Percentiles rank a stretch among this genome's conserved stretches.
Conservation (phyloP, 164 flowering plant genomes). For the Hamamelis virginiana region DNA sequence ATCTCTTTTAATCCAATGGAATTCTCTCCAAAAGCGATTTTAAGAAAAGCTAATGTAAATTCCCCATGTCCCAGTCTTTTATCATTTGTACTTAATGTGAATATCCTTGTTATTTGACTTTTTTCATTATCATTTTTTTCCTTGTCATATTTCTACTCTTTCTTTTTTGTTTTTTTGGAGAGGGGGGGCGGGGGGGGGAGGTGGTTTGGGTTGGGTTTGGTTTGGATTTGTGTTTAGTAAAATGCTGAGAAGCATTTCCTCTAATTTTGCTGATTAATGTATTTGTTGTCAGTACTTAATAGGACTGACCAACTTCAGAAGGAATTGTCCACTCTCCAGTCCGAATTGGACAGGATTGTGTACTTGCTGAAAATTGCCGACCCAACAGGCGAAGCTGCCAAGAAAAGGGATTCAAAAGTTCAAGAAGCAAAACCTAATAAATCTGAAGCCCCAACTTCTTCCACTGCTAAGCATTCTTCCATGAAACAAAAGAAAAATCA, state of each 20-base stretch:
- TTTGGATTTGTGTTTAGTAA: neutral
- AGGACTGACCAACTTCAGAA: slow-evolving; percentile 48
- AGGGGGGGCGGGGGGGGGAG: too few species aligned
- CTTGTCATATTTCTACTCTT: neutral
- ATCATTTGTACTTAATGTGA: neutral
- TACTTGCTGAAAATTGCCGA: slow-evolving; percentile 94
- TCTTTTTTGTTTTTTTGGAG: neutral
- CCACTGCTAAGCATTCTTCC: slow-evolving; percentile 25
- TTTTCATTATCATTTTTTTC: too few species aligned
- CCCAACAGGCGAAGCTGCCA: slow-evolving; percentile 86
- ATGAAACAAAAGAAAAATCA: slow-evolving; percentile 26
- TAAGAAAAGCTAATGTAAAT: too few species aligned
- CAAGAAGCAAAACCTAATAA: slow-evolving; percentile 30
- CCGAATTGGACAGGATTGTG: slow-evolving; percentile 76
- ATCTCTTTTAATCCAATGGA: too few species aligned
- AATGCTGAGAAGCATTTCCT: slow-evolving; percentile 7
- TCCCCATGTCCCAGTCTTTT: too few species aligned
- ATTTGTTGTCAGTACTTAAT: slow-evolving; percentile 55
- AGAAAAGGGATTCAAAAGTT: slow-evolving; percentile 49
- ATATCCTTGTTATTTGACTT: neutral
- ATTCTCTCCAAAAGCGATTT: too few species aligned
- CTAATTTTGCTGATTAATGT: slow-evolving; percentile 10
- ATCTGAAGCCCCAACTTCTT: slow-evolving; percentile 21
- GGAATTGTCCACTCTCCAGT: slow-evolving; percentile 62
- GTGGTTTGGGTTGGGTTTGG: too few species aligned